Conservation (phyloP, 2,329 filamentous ascomycete genomes). For the Cladosporium sp. region DNA sequence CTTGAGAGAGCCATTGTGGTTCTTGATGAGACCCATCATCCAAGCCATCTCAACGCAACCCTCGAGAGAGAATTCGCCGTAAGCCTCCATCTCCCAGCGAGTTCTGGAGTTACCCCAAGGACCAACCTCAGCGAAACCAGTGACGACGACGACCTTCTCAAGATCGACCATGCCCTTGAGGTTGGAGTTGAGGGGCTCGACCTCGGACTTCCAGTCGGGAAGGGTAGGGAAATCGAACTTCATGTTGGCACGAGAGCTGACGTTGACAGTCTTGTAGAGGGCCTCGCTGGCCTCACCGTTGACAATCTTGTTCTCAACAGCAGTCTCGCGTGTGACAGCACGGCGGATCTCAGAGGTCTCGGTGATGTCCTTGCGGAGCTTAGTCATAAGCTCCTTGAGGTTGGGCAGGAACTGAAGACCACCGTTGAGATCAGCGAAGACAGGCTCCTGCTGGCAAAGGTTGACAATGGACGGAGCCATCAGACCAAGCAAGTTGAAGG, state of each 20-base stretch:
- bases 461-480: conserved; percentile 95
- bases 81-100: conserved; percentile 98
- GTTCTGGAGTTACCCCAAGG: conserved; percentile 99
- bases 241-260: conserved; percentile 94
- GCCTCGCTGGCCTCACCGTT: conserved; percentile 91
- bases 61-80: conserved; percentile 94
- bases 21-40: conserved; percentile 99
- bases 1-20: conserved; percentile 95
- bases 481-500: conserved; percentile 93
- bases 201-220: conserved; percentile 87
- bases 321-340: conserved; percentile 91
- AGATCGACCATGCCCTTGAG: conserved; percentile 98
- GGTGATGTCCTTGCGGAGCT: conserved; percentile 89
- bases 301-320: conserved; percentile 95
- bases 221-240: conserved; percentile 93
- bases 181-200: conserved; percentile 82
- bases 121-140: conserved; percentile 92
- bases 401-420: conserved; percentile 97
- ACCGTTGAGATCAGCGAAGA: conserved; percentile 96
- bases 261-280: conserved; percentile 89
- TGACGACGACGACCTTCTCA: conserved; percentile 96
- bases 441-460: conserved; percentile 90
- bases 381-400: conserved; percentile 90
- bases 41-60: conserved; percentile 99
- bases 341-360: conserved; percentile 91